Base-by-base conservation (phyloP, 106 monocot species). In the Allium fistulosum region DNA sequence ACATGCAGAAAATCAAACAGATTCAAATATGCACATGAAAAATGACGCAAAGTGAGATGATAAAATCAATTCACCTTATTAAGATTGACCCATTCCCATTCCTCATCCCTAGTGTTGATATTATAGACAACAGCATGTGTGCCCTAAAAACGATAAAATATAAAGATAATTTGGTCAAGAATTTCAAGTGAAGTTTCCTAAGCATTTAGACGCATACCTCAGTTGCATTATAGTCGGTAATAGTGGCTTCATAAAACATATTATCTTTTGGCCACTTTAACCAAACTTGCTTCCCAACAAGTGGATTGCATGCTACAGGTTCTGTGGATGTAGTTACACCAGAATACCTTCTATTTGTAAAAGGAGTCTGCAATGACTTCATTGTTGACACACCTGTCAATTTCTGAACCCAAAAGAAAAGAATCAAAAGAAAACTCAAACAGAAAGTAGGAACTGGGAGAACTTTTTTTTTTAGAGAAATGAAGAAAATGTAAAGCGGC, bases 31-130 rank as follows among this genome's bases (percentile, higher is more conserved):
- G 16, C 16, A 6, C 16, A 7, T n/a, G 47, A 46, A 15, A 65
- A 17, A 65, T 65, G 37, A 37, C 4, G 37, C 37, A 37, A 5
- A 37, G 37, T 37, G 37, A 37, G 37, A 37, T 2, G 37, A 37
- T 37, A 11, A 17, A 67, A 78, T 45, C 53, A 72, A 10, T 69
- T 76, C 49, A 86, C 90, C 85, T 85, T 83, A 67, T 83, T 80
- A 49, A 90, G 83, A 74, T 90, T 80, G 71, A 90, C 85, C 85
- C 85, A 85, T 62, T 90, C 90, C 82, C 80, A 85, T 26, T 80
- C 83, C 78, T 85, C 85, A 14, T 90, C 63, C 49, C 76, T 72
- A 17, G 90, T 83, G 53, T 76, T 78, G 50, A 83, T 83, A 66
- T 86, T 85, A 79, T 90, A 90, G 68, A 83, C 85, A 76, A 90